Evolutionary conservation across 768 basidiomycete species (phyloP).

Genomic region (Boletus coccyginus): DNA sequence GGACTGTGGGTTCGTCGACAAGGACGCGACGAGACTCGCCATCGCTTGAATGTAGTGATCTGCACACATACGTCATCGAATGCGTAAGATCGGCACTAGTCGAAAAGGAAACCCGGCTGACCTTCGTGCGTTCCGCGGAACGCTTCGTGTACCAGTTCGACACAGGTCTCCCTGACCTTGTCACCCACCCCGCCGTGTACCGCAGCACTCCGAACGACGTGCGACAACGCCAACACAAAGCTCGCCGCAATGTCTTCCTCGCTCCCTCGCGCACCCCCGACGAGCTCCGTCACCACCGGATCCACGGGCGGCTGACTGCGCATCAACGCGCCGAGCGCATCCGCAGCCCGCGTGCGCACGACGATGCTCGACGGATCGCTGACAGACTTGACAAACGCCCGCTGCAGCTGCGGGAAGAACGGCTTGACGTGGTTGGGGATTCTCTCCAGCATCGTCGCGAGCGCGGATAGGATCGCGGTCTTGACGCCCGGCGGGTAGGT

Average conservation of each 20-base stretch:
- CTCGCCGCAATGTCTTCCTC: slow-evolving; percentile 72
- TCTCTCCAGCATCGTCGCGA: slow-evolving; percentile 79
- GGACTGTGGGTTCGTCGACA: slow-evolving; percentile 60
- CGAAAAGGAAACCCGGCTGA: slow-evolving; percentile 21
- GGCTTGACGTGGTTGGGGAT: slow-evolving; percentile 42
- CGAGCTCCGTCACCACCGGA: slow-evolving; percentile 71
- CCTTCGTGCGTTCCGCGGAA: slow-evolving; percentile 74
- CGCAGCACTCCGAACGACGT: too few relatives aligned
- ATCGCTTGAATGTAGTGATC: slow-evolving; percentile 70
- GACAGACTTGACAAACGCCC: slow-evolving; percentile 90
- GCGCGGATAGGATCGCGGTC: slow-evolving; percentile 65
- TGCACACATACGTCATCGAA: slow-evolving; percentile 22
- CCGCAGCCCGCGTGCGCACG: slow-evolving; percentile 79
- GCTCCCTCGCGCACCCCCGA: slow-evolving; percentile 58
- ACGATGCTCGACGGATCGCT: slow-evolving; percentile 50
- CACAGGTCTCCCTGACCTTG: slow-evolving; percentile 65
- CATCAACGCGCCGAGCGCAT: slow-evolving; percentile 40
- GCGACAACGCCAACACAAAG: slow-evolving; percentile 40
- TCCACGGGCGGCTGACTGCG: too few relatives aligned
- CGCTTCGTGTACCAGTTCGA: slow-evolving; percentile 75
- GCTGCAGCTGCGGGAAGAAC: slow-evolving; percentile 87
- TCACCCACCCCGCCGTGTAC: slow-evolving; percentile 55
- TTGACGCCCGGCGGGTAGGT: too few relatives aligned
- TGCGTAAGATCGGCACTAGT: neutral
- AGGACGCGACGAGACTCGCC: slow-evolving; percentile 57